Base-by-base conservation (phyloP, 2,329 filamentous ascomycete species). In the Periconia sp. region DNA sequence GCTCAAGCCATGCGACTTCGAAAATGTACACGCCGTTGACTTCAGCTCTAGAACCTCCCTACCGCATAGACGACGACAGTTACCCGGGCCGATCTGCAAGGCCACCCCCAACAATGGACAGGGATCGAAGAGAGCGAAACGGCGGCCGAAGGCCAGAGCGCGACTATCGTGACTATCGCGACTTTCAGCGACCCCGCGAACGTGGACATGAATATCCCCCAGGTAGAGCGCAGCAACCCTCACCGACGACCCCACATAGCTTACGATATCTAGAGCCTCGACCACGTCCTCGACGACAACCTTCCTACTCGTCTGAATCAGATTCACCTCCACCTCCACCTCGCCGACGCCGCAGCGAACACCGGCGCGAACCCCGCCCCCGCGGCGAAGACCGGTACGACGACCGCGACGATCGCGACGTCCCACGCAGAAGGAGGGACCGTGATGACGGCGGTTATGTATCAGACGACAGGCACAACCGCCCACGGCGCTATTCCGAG, bases 311-410 rank as follows among this genome's bases (percentile, higher is more conserved):
- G 49, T 57, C 63, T 10, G 62, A 64, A 31, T 59, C 57, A 19
- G 58, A 45, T 2, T 66, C 56, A n/a, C 56, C 61, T 20, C 62
- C 63, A 17, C 64, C 62, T 23, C 63, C 63, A 15, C 62, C 43
- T 19, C 43, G 18, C 27, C 43, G 43, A 33, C 11, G 23, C 6
- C 43, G 17, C 23, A 31, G 20, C 23, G 43, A 45, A 31, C 43
- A 30, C 17, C 43, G 43, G 13, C 43, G 23, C 17, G 43, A 61
- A 45, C 61, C 63, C 43, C 61, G 58, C 17, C 54, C 55, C 47
- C 19, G 19, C 35, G 47, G 43, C 1, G 66, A 68, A 53, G 63
- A 68, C 48, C 65, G 62, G 1, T 68, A 68, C 47, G 63, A 68
- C 43, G 65, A 68, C 23, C 47, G 35, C 18, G 58, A 65, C 63